Base-by-base conservation (phyloP, 1,284 basidiomycete genomes). In the Mycosarcoma maydis region DNA sequence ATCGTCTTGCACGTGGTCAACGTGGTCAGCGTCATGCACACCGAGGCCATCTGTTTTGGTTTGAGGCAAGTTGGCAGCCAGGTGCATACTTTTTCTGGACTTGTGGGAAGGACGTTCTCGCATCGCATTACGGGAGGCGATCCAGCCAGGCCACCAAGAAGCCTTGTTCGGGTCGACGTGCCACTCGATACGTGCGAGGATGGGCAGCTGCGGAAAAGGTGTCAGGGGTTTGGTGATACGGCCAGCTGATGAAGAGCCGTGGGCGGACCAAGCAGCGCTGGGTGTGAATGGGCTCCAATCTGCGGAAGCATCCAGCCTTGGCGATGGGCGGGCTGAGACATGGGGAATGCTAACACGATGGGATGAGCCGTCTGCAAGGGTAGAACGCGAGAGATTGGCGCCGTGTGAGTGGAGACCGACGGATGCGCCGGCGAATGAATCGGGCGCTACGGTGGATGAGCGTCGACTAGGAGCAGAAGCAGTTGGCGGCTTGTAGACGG, bases 121-220 rank as follows among this genome's bases (percentile, higher is more conserved):
- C 3, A 22, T 13, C 20, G 33, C 20, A 9, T 19, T 32, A 23
- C 57, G 51, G 9, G 56, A 51, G 10, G 54, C 47, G 14, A 57
- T 19, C 64, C 72, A 76, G 22, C 24, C 30, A 13, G 49, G 49
- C 78, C 78, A 80, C 78, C 78, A 80, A 1, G 64, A 48, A 6
- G 78, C 78, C 17, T 73, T 71, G 29, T 46, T 46, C 9, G 61
- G 47, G 39, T 80, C 78, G 14, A 80, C 76, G 29, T 69, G 64
- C 77, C 77, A 80, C 39, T 80, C 78, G 32, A 80, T 67, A 22
- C 69, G 66, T 4, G 69, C 76, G 17, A 80, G 72, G 38, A 80
- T 80, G 7, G 78, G 78, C 26, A 80, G 27, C 11, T 56, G 68
- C 9, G 65, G 52, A 5, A 56, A 49, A 17, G 42, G 45, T 23